Conservation (phyloP, 2,329 filamentous ascomycete species). For the Aspergillus aculeatus region DNA sequence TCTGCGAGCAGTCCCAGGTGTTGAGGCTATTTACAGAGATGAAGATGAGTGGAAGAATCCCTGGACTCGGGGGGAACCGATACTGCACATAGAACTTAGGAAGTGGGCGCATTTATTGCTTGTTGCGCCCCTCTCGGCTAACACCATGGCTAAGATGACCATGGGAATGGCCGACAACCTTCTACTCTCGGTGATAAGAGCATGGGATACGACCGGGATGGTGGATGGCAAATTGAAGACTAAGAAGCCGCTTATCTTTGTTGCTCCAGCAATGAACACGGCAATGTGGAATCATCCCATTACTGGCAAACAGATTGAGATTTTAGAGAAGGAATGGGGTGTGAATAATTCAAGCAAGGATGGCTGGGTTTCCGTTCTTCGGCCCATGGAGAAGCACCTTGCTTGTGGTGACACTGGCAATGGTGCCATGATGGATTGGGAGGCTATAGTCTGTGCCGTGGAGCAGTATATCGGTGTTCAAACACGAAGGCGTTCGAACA, state of each 20-base stretch:
- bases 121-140: conserved; percentile 78
- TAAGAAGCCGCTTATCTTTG: conserved; percentile 65
- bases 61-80: conserved; percentile 75
- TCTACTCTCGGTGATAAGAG: conserved; percentile 70
- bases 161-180: conserved; percentile 76
- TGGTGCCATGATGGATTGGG: conserved; percentile 83
- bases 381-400: conserved; percentile 71
- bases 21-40: conserved; percentile 79
- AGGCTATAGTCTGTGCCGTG: conserved; percentile 66
- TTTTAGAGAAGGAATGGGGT: conserved; percentile 75
- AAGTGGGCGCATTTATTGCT: conserved; percentile 79
- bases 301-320: conserved; percentile 67
- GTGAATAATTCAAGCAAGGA: conserved; percentile 36
- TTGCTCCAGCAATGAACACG: conserved; percentile 83
- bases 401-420: conserved; percentile 82
- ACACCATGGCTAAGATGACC: conserved; percentile 79
- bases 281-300: conserved; percentile 88
- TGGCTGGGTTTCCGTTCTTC: conserved; percentile 69
- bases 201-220: conserved; percentile 77
- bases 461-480: conserved; percentile 44
- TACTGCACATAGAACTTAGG: conserved; percentile 87
- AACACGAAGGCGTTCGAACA: background rate
- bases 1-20: conserved; percentile 62
- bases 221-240: conserved; percentile 47
- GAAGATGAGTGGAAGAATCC: conserved; percentile 78